These are phyloP conservation scores for Phtheirospermum japonicum DNA, from an alignment of 257 asterid species.

Conservation along the genomic window DNA sequence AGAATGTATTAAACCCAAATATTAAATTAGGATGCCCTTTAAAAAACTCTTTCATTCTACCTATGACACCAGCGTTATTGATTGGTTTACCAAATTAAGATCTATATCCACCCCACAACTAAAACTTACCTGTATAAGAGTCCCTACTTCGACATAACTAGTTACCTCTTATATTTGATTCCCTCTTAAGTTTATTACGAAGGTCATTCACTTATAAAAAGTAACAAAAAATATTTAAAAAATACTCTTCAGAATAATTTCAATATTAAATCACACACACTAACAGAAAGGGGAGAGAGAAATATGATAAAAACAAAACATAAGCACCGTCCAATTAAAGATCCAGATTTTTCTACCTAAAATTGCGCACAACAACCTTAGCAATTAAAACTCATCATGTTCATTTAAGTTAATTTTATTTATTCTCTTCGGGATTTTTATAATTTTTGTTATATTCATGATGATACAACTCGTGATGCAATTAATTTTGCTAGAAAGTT, in stretches of 20 bases:
- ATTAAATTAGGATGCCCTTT: slow-evolving; percentile 65
- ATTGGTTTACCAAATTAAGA: slow-evolving; percentile 15
- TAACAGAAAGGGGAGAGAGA: no score
- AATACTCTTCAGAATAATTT: not conserved
- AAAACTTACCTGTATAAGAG: not conserved
- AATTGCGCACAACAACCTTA: slow-evolving; percentile 20
- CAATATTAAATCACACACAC: not conserved
- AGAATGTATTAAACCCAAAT: slow-evolving; percentile 71
- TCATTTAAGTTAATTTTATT: slow-evolving; percentile 22
- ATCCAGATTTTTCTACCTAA: slow-evolving; percentile 27
- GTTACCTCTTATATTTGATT: not conserved
- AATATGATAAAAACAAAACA: no score
- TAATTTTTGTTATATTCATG: no score
- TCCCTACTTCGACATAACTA: not conserved
- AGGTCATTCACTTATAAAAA: not conserved
- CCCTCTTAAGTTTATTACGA: not conserved
- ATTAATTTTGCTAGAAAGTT: not conserved
- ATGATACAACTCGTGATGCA: no score
- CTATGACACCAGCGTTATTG: slow-evolving; percentile 47
- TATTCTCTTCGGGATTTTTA: no score
- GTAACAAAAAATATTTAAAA: not conserved
- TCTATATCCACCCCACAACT: slow-evolving; percentile 8
- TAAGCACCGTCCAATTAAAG: slow-evolving; percentile 19
- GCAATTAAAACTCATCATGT: slow-evolving; percentile 18
- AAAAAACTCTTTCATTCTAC: slow-evolving; percentile 61